A percentile compares a stretch with the other conserved stretches of the same genome.
phyloP scores from a whole-genome alignment of 768 basidiomycete species.

The Psilocybe azurescens region DNA sequence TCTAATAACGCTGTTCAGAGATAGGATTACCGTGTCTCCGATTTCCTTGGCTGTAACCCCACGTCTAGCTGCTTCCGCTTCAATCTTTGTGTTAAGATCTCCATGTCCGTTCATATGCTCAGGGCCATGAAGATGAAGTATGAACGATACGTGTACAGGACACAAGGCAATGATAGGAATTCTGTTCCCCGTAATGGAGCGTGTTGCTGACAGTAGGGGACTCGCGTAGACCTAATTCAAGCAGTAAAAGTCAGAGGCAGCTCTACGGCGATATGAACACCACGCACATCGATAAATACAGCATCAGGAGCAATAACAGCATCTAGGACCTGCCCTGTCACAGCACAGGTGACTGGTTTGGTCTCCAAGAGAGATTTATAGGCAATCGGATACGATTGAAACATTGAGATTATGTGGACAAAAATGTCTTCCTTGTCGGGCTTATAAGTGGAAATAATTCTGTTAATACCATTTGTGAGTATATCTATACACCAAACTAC shows the following conservation, averaged over 20 bases:
- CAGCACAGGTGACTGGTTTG: slow-evolving; percentile 16
- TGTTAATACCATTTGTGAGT: not conserved
- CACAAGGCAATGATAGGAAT: not conserved
- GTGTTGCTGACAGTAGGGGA: not conserved
- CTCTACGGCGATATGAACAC: not conserved
- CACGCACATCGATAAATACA: slow-evolving; percentile 16
- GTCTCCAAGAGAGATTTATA: slow-evolving; percentile 13
- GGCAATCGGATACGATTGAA: not conserved
- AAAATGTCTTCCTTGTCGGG: not conserved
- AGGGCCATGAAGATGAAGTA: not conserved
- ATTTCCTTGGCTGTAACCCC: not conserved
- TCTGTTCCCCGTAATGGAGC: not conserved
- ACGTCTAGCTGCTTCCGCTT: not conserved
- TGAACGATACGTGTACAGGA: not conserved
- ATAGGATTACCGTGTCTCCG: not conserved
- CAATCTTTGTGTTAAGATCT: not conserved
- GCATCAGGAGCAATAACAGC: slow-evolving; percentile 10
- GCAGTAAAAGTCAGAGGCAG: not conserved
- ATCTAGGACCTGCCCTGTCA: slow-evolving; percentile 8
- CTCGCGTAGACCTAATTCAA: not conserved
- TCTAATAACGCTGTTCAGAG: not conserved
- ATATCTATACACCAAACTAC: not conserved
- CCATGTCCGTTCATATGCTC: not conserved
- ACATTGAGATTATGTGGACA: not conserved
- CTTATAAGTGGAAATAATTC: not conserved